These are phyloP conservation scores for Leucocoprinus birnbaumii DNA, from an alignment of 768 basidiomycete species.

Conservation along the genomic window DNA sequence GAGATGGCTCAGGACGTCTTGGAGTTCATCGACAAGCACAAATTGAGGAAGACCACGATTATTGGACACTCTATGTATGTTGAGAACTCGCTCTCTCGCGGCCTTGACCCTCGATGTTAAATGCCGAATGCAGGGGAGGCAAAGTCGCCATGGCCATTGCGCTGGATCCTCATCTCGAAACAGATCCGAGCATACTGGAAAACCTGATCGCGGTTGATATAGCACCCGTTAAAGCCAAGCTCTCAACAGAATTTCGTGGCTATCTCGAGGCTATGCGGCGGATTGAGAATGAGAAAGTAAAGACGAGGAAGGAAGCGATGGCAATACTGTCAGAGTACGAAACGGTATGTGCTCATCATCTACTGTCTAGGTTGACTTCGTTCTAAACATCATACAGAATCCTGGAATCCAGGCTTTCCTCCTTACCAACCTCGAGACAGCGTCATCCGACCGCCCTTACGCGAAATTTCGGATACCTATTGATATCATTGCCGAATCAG, in stretches of 20 bases:
- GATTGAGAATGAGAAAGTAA: conserved; percentile 55
- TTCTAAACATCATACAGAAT: conserved; percentile 51
- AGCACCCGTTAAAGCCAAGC: conserved; percentile 62
- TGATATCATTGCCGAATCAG: conserved; percentile 53
- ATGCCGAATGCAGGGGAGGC: conserved; percentile 62
- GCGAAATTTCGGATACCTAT: conserved; percentile 72
- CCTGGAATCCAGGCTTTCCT: conserved; percentile 76
- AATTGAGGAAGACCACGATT: conserved; percentile 61
- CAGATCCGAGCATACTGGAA: conserved; percentile 38
- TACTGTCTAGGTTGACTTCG: no score
- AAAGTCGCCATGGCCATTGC: conserved; percentile 80
- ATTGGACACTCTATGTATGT: conserved; percentile 87
- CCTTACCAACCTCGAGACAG: conserved; percentile 70
- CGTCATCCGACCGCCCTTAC: conserved; percentile 18
- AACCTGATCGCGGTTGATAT: conserved; percentile 81
- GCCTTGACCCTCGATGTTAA: no score
- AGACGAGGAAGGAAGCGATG: conserved; percentile 68
- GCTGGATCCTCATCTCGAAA: conserved; percentile 35
- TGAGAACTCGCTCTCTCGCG: background rate
- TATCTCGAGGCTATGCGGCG: conserved; percentile 49
- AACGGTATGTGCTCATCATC: no score
- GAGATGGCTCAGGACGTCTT: conserved; percentile 81
- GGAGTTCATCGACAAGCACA: conserved; percentile 56
- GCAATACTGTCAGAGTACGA: conserved; percentile 63
- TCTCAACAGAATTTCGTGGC: conserved; percentile 37